phyloP scores from a whole-genome alignment of 257 asterid species.

The Petrea volubilis region DNA sequence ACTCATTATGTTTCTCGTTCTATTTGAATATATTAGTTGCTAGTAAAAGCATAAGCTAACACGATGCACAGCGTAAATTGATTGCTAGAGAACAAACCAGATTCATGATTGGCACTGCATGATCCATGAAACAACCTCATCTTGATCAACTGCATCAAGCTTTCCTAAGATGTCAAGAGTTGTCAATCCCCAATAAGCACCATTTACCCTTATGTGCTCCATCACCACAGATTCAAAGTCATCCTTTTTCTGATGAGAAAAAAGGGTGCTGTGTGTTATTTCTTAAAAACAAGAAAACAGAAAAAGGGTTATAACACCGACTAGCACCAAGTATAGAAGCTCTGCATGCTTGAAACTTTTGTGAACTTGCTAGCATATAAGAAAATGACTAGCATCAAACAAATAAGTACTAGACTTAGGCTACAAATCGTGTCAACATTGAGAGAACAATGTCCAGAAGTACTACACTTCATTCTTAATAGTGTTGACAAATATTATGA shows the following conservation, averaged over 20 bases:
- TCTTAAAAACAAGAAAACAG: neutral
- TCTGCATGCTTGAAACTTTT: neutral
- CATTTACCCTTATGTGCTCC: conserved; percentile 89
- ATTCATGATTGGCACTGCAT: conserved; percentile 92
- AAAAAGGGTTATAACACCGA: neutral
- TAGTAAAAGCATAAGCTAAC: neutral
- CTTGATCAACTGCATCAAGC: conserved; percentile 72
- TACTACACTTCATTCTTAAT: neutral
- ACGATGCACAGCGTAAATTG: neutral
- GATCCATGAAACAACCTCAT: conserved; percentile 81
- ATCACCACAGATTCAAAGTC: conserved; percentile 76
- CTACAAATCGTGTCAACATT: neutral
- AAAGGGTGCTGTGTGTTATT: neutral
- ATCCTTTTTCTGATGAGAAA: conserved; percentile 61
- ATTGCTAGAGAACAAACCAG: conserved; percentile 55
- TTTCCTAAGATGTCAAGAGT: conserved; percentile 81
- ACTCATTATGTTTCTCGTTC: neutral
- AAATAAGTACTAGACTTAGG: neutral
- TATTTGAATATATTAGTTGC: neutral
- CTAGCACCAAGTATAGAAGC: neutral
- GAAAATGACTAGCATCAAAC: neutral
- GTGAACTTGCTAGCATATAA: conserved; percentile 3
- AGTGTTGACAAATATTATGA: neutral
- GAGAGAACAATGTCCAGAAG: neutral
- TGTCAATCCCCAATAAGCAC: conserved; percentile 97